Base-by-base conservation (phyloP, 768 basidiomycete species). In the Boletus patriciae region DNA sequence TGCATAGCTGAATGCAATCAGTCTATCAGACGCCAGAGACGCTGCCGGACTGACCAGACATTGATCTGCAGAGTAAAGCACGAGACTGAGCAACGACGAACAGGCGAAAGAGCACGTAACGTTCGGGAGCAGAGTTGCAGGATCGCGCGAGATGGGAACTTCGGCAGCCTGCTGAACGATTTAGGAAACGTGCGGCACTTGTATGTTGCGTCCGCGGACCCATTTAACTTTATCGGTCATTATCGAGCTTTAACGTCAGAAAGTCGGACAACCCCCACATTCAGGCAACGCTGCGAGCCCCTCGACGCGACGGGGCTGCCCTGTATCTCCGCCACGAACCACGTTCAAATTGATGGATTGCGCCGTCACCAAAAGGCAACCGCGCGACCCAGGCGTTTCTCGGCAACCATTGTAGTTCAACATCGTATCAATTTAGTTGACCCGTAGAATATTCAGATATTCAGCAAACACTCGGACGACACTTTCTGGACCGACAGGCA, bases 341-440 rank as follows among this genome's bases (percentile, higher is more conserved):
- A 43, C 55, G 21, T n/a, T 40, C 19, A 53, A 23, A 55, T 43
- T 31, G n/a, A 29, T 40, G 43, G 37, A 25, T 16, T 46, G 47
- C 33, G 21, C 43, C 29, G 15, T 45, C 25, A 31, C 54, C n/a
- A n/a, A 52, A 50, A 16, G 53, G 53, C 46, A 36, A 21, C 57
- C 62, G 52, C 53, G 23, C 50, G 46, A 50, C 16, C 46, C 18
- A 57, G 19, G 51, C 55, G 34, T 62, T 62, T 49, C 42, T 42
- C 38, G 58, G 48, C 42, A 37, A 31, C 25, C n/a, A 1, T 21
- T 23, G 18, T 15, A 19, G 36, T 38, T 41, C 25, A 8, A 37
- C 45, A 37, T 41, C 50, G n/a, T 52, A 53, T 33, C 37, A 5
- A 43, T 15, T 15, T 13, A 34, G 4, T 47, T n/a, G 16, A 37